Percentiles rank a stretch among this genome's conserved stretches.
Conservation (phyloP, 768 basidiomycete species). For the Pluteus cervinus region DNA sequence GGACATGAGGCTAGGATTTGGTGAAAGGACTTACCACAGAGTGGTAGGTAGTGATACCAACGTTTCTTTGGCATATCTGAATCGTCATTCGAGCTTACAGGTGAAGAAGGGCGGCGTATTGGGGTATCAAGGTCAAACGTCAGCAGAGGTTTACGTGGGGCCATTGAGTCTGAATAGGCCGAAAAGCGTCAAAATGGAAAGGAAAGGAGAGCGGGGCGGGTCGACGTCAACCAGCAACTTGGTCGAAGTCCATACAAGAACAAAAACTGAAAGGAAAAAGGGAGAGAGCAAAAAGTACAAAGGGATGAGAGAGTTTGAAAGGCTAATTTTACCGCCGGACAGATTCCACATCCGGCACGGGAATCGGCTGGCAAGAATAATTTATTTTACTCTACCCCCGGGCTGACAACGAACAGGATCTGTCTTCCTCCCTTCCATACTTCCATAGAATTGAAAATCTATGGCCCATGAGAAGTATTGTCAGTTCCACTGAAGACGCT, state of each 20-base stretch:
- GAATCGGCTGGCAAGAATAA: too few relatives aligned
- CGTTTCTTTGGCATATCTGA: constrained; percentile 30
- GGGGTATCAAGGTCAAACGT: not conserved
- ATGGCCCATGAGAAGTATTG: too few relatives aligned
- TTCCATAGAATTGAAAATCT: too few relatives aligned
- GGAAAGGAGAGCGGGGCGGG: not conserved
- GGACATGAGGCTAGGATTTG: not conserved
- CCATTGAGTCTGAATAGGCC: not conserved
- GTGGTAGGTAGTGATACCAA: constrained; percentile 56
- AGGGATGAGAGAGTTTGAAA: not conserved
- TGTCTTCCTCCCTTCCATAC: too few relatives aligned
- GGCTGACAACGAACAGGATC: too few relatives aligned
- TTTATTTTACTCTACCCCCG: too few relatives aligned
- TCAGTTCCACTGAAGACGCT: too few relatives aligned
- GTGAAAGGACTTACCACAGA: constrained; percentile 37
- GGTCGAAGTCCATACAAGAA: not conserved
- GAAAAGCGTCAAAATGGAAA: not conserved
- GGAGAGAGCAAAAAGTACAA: not conserved
- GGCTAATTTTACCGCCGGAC: not conserved
- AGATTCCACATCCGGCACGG: not conserved
- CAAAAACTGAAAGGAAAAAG: not conserved
- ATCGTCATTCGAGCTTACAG: not conserved
- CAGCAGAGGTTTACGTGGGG: not conserved
- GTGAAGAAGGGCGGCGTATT: not conserved
- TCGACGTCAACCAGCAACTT: not conserved